These are phyloP conservation scores for Serpula lacrymans DNA, from an alignment of 768 basidiomycete species.

Conservation along the genomic window DNA sequence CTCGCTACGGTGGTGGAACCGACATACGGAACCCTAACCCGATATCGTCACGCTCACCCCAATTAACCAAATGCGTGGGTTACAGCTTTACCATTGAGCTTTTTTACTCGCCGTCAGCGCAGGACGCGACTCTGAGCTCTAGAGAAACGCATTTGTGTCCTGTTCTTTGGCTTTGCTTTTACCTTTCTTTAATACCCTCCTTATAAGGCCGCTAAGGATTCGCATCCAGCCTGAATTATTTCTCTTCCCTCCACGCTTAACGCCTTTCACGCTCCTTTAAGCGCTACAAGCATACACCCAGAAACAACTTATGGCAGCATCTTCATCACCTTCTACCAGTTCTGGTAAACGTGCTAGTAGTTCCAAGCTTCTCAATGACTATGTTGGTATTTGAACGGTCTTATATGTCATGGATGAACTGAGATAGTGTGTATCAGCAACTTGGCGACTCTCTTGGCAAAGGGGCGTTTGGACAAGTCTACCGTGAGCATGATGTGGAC, in stretches of 20 bases:
- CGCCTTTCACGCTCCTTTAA: not conserved
- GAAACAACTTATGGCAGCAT: constrained; percentile 17
- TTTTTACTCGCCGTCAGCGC: constrained; percentile 30
- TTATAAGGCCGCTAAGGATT: constrained; percentile 1
- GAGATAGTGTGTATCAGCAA: constrained; percentile 55
- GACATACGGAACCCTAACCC: no score
- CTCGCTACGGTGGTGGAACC: no score
- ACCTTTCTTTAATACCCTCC: not conserved
- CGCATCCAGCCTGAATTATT: not conserved
- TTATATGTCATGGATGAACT: not conserved
- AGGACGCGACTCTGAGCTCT: constrained; percentile 30
- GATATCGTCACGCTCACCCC: no score
- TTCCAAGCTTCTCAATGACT: constrained; percentile 63
- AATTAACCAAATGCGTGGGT: no score
- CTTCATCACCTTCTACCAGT: constrained; percentile 15
- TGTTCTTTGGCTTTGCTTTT: constrained; percentile 11
- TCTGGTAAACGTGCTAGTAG: constrained; percentile 28
- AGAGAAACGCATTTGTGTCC: constrained; percentile 10
- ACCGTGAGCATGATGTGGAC: constrained; percentile 53
- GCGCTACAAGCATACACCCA: not conserved
- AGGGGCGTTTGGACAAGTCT: constrained; percentile 96
- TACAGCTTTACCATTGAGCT: constrained; percentile 6
- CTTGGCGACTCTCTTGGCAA: constrained; percentile 94
- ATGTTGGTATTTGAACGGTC: constrained; percentile 38
- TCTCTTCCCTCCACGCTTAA: constrained; percentile 1